Conservation (phyloP, 768 basidiomycete species). For the Suillus hirtellus region DNA sequence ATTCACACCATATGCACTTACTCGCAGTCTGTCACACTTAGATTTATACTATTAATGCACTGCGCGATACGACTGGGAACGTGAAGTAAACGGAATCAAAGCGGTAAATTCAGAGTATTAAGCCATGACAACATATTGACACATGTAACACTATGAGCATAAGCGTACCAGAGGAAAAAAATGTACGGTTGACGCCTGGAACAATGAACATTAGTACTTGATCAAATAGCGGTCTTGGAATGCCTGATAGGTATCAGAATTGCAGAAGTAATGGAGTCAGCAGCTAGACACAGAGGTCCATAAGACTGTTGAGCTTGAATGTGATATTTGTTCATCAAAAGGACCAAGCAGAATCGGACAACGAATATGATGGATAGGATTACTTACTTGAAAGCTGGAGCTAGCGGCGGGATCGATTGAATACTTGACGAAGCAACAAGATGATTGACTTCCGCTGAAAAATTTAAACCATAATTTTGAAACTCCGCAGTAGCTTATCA, state of each 20-base stretch:
- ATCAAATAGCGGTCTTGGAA: not conserved
- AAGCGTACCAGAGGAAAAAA: not conserved
- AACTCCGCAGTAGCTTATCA: not conserved
- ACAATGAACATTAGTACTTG: not conserved
- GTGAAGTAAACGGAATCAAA: not conserved
- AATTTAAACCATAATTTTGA: not conserved
- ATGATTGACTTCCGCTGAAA: not conserved
- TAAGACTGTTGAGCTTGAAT: constrained; percentile 54
- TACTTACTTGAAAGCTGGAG: not conserved
- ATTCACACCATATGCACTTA: not conserved
- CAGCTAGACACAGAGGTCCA: constrained; percentile 39
- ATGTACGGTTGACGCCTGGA: constrained; percentile 1
- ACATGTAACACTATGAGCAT: not conserved
- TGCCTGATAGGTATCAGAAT: constrained; percentile 37
- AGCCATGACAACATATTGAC: not conserved
- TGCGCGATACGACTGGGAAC: not conserved
- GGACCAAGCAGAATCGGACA: not conserved
- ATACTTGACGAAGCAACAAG: not conserved
- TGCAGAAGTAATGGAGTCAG: constrained; percentile 43
- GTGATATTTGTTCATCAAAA: constrained; percentile 42
- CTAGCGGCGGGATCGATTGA: no score
- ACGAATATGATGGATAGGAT: not conserved
- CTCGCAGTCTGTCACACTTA: not conserved
- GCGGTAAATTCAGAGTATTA: not conserved
- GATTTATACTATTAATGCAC: not conserved